Percentiles rank a stretch among this genome's conserved stretches.
Evolutionary conservation across 2,329 filamentous ascomycete species (phyloP).

Genomic region (Talaromyces albobiverticillius): DNA sequence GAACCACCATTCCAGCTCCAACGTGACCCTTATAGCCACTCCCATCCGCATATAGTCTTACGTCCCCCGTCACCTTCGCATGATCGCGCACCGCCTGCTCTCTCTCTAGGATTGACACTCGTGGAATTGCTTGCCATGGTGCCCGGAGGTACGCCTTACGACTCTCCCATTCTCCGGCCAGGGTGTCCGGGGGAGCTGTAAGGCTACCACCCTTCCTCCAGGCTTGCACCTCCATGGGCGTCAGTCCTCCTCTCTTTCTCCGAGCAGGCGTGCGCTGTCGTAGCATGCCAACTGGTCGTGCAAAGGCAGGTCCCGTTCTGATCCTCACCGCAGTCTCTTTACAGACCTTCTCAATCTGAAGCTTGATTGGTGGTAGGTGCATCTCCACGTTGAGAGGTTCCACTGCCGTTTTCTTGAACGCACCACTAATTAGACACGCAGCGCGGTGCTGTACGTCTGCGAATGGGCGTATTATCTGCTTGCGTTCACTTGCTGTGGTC

Average conservation of each 20-base stretch:
- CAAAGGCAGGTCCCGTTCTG: background rate
- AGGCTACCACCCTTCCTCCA: background rate
- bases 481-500: background rate
- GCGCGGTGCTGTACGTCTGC: background rate
- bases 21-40: no score
- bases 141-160: background rate
- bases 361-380: background rate
- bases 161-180: background rate
- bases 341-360: background rate
- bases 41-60: background rate
- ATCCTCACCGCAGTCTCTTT: background rate
- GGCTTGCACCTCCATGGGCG: background rate
- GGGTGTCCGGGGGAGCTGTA: background rate
- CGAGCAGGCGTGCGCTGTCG: no score
- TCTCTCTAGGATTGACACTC: background rate
- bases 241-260: background rate
- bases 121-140: background rate
- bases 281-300: background rate
- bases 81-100: background rate
- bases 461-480: background rate
- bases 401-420: background rate
- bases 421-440: background rate
- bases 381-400: background rate
- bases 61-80: no score
- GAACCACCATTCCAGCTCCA: no score